These are phyloP conservation scores for Boletus rubroflammeus DNA, from an alignment of 768 basidiomycete species.

Conservation along the genomic window DNA sequence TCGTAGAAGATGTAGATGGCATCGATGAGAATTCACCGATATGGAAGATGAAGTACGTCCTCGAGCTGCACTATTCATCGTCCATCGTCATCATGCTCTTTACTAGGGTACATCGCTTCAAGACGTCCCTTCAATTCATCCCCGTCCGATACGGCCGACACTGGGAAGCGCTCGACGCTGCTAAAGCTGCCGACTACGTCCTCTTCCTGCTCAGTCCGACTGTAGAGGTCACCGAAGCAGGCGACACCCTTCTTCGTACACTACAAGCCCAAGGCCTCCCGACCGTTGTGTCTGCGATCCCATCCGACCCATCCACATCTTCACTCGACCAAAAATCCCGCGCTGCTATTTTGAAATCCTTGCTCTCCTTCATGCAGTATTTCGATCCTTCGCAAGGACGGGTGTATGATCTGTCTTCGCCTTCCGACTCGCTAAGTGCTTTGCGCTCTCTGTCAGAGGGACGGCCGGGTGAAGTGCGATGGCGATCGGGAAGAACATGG, in stretches of 20 bases:
- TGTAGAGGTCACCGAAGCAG: constrained; percentile 79
- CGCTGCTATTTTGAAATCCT: constrained; percentile 72
- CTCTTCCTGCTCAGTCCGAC: constrained; percentile 78
- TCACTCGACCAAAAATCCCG: constrained; percentile 59
- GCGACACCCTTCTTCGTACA: constrained; percentile 82
- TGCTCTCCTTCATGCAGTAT: constrained; percentile 92
- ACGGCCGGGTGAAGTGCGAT: constrained; percentile 71
- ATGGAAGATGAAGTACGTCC: constrained; percentile 65
- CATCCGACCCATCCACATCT: constrained; percentile 44
- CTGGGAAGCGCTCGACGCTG: constrained; percentile 79
- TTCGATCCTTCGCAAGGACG: constrained; percentile 82
- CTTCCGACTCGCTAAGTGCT: constrained; percentile 67
- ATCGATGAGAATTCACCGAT: constrained; percentile 22
- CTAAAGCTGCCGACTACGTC: constrained; percentile 87
- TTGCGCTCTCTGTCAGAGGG: constrained; percentile 82
- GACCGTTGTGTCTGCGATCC: constrained; percentile 72
- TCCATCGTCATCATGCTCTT: neutral
- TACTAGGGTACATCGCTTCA: constrained; percentile 80
- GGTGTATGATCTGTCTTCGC: constrained; percentile 66
- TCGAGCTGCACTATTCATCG: neutral
- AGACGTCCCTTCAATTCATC: constrained; percentile 86
- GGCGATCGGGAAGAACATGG: constrained; percentile 80
- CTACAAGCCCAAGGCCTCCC: constrained; percentile 91
- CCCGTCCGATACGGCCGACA: constrained; percentile 67
- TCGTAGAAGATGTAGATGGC: constrained; percentile 43